Evolutionary conservation across 352 stramenopile genomes (phyloP).

Genomic region (Peronosclerospora sorghi): DNA sequence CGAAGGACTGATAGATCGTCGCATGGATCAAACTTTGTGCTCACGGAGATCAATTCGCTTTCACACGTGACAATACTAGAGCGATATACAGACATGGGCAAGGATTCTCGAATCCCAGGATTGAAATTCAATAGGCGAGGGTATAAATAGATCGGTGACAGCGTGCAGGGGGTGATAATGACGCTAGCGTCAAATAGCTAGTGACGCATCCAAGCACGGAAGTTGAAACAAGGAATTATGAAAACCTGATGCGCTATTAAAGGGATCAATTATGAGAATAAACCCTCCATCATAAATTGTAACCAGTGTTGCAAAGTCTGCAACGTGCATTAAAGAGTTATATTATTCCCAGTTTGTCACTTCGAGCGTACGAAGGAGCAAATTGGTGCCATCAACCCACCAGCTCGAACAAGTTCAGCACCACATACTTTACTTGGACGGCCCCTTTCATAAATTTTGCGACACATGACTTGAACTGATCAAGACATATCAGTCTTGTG

Average conservation of each 20-base stretch:
- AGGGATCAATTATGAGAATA: constrained; percentile 96
- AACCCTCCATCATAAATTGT: constrained; percentile 97
- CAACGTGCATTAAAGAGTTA: constrained; percentile 90
- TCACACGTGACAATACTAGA: constrained; percentile 97
- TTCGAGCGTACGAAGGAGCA: constrained; percentile 92
- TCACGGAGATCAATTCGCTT: constrained; percentile 94
- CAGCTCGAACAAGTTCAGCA: no score
- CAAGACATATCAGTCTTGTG: no score
- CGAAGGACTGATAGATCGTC: constrained; percentile 88
- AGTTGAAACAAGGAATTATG: constrained; percentile 87
- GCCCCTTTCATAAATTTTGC: no score
- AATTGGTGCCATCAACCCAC: no score
- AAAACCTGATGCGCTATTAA: constrained; percentile 67
- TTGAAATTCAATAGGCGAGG: no score
- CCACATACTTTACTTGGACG: no score
- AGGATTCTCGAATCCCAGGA: constrained; percentile 91
- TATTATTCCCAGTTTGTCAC: constrained; percentile 97
- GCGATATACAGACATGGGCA: constrained; percentile 97
- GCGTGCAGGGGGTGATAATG: constrained; percentile 89
- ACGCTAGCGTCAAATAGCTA: constrained; percentile 91
- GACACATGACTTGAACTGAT: no score
- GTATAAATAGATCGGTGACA: constrained; percentile 98
- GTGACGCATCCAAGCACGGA: no score
- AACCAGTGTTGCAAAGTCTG: constrained; percentile 95
- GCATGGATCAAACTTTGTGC: constrained; percentile 88